These are phyloP conservation scores for Suhomyces bribrorum DNA, from an alignment of 1,139 yeast species.

Conservation along the genomic window DNA sequence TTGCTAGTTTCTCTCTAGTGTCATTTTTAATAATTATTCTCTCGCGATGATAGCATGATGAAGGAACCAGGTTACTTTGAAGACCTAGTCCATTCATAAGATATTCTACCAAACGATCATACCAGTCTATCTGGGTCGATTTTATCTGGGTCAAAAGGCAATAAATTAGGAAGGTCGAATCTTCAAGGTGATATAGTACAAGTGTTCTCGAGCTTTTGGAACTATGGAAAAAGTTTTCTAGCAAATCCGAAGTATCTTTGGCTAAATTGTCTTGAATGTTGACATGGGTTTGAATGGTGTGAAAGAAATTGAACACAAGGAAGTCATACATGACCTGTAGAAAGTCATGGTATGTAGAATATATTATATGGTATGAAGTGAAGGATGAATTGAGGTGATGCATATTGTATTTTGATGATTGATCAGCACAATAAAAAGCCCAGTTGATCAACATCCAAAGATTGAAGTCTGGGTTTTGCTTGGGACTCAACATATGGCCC, in stretches of 20 bases:
- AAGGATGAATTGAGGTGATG: constrained; percentile 19
- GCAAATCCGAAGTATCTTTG: constrained; percentile 2
- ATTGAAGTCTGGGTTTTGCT: constrained; percentile 20
- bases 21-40: constrained; percentile 24
- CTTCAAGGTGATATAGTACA: constrained; percentile 14
- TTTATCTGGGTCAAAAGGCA: constrained; percentile 22
- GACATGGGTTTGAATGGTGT: constrained; percentile 12
- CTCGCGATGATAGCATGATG: constrained; percentile 35
- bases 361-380: constrained; percentile 27
- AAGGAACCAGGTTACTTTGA: constrained; percentile 20
- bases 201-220: constrained; percentile 9
- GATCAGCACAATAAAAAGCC: constrained; percentile 38
- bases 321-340: constrained; percentile 25
- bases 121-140: constrained; percentile 26
- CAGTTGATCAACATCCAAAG: constrained; percentile 38
- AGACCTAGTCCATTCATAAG: constrained; percentile 31
- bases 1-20: constrained; percentile 11
- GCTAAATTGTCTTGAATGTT: constrained; percentile 5
- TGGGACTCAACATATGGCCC: constrained; percentile 26
- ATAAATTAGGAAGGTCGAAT: constrained; percentile 14
- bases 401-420: constrained; percentile 22
- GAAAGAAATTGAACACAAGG: constrained; percentile 21
- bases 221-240: constrained; percentile 10
- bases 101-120: constrained; percentile 34
- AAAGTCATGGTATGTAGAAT: constrained; percentile 22